Evolutionary conservation across 148 eudicot genomes (phyloP).

Genomic region (Vaccinium darrowii): DNA sequence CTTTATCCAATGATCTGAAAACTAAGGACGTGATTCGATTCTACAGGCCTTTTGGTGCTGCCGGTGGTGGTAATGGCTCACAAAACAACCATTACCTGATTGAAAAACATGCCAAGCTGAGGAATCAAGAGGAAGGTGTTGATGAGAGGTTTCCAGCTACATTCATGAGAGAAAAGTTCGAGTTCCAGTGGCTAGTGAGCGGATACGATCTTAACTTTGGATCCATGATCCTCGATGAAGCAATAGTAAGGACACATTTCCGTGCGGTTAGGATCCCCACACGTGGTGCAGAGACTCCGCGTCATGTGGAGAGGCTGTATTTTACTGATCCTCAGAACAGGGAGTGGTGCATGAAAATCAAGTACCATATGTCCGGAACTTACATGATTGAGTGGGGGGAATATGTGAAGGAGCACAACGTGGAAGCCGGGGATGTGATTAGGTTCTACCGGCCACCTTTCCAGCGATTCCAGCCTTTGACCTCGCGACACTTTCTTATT

Average conservation of each 20-base stretch:
- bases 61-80: background rate
- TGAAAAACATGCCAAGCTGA: background rate
- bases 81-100: background rate
- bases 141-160: background rate
- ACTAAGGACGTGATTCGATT: background rate
- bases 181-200: background rate
- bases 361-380: background rate
- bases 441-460: background rate
- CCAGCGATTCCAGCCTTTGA: background rate
- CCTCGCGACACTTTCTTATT: background rate
- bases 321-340: background rate
- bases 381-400: conserved; percentile 5
- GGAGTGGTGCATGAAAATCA: conserved; percentile 1
- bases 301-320: background rate
- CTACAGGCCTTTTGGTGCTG: background rate
- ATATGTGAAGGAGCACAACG: background rate
- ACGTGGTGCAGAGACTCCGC: background rate
- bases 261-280: background rate
- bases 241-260: background rate
- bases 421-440: conserved; percentile 1
- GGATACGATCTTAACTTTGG: background rate
- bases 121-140: background rate
- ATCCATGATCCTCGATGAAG: background rate
- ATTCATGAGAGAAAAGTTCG: background rate
- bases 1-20: background rate